Evolutionary conservation across 2,329 filamentous ascomycete species (phyloP), one percentile per base, ranked within the genome.

Genomic region (Whalleya microplaca): DNA sequence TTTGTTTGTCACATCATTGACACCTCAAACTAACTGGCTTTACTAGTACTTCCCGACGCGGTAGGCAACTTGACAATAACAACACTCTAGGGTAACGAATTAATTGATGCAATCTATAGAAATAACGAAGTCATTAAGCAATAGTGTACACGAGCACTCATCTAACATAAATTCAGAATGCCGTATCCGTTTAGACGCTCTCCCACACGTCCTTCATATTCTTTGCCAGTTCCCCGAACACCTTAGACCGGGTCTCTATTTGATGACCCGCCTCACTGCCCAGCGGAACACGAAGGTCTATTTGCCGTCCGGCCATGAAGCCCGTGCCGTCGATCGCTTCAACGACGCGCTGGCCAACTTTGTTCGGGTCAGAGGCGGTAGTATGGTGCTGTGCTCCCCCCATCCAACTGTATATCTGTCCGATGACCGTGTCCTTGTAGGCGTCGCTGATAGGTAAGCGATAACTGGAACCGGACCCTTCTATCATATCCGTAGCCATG

Each of bases 311-410:
- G 6, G 58, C 59, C 52, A 67, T 55, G 2, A 53, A 14, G 9
- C 68, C 66, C 10, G 64, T 69, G 12, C 61, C 58, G 45, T 68
- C 66, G 18, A 70, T 55, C 0, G 62, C 53, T 41, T 69, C 66
- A 29, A 69, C 59, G 8, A 69, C 66, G 12, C 64, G 59, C 37
- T 61, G 45, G 1, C 63, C 66, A 3, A 66, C 55, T 2, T 55
- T 40, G 14, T 47, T 41, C 8, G 65, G 45, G n/a, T 57, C 23
- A 2, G 58, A 43, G 3, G 49, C 58, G 3, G 16, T 46, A 9
- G 41, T 23, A n/a, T 48, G 21, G 19, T 21, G 51, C 1, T 52
- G 51, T 1, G 55, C 37, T 14, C 53, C 47, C 3, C 23, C 5
- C 3, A 66, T n/a, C 1, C 23, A 27, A 7, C 55, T 23, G 20